These are phyloP conservation scores for Polytrichum formosum DNA, from an alignment of 225 moss, liverwort and hornwort genomes.

Conservation along the genomic window DNA sequence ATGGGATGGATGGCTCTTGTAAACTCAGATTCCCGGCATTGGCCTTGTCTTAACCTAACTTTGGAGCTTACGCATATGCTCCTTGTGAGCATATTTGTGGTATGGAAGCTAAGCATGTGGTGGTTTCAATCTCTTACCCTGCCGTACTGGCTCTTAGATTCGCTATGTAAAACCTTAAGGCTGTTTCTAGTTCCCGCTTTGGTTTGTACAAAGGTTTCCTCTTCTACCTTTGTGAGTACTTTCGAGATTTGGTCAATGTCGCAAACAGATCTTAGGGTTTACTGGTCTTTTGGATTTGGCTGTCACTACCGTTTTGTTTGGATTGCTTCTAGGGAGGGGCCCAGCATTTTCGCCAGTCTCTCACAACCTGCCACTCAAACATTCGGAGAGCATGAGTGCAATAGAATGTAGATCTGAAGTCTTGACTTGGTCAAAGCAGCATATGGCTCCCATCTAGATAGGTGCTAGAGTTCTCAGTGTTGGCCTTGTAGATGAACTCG, in stretches of 20 bases:
- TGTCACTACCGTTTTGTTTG: slow-evolving; percentile 5
- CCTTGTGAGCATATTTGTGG: no score
- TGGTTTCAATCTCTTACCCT: no score
- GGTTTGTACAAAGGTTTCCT: no score
- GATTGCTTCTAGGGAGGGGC: background rate
- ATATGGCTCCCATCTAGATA: no score
- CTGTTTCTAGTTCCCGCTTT: no score
- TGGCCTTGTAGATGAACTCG: no score
- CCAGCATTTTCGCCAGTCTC: background rate
- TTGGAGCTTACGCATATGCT: no score
- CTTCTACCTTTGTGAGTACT: no score
- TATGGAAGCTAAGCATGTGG: no score
- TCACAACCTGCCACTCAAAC: background rate
- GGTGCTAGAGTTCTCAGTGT: no score
- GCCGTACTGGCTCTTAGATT: no score
- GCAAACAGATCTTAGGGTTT: slow-evolving; percentile 40
- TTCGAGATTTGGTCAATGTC: background rate
- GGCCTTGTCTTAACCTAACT: background rate
- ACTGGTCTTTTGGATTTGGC: slow-evolving; percentile 4
- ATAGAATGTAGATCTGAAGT: slow-evolving; percentile 19
- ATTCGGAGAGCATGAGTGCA: slow-evolving; percentile 2
- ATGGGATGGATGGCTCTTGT: slow-evolving; percentile 1
- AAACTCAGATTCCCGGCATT: background rate
- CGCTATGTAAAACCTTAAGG: no score
- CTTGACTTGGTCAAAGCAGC: slow-evolving; percentile 11